Evolutionary conservation across 768 basidiomycete species (phyloP).

Genomic region (Mycena amicta): DNA sequence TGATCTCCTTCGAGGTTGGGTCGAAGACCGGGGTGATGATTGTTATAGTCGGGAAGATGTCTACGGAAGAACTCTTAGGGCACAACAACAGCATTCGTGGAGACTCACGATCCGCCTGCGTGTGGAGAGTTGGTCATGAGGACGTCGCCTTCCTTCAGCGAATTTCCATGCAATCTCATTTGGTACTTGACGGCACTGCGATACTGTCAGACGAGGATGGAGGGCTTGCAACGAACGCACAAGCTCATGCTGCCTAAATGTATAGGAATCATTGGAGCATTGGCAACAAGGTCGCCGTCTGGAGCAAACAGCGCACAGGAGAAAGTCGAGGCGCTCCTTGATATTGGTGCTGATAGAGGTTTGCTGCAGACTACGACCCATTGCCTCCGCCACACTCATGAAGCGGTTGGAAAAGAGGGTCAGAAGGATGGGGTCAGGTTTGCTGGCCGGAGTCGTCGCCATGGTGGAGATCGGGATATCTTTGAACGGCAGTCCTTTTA

Average conservation of each 20-base stretch:
- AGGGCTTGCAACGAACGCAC: slow-evolving; percentile 48
- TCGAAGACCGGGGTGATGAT: slow-evolving; percentile 92
- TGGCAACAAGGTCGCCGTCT: slow-evolving; percentile 93
- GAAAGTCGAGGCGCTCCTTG: slow-evolving; percentile 93
- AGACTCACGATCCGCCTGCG: slow-evolving; percentile 82
- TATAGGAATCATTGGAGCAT: slow-evolving; percentile 90
- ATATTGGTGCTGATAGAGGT: slow-evolving; percentile 94
- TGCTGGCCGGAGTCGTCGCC: slow-evolving; percentile 34
- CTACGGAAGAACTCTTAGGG: slow-evolving; percentile 8
- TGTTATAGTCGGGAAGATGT: slow-evolving; percentile 87
- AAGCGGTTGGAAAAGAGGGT: slow-evolving; percentile 95
- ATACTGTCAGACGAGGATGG: neutral
- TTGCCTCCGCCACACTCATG: slow-evolving; percentile 97
- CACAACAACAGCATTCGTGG: slow-evolving; percentile 11
- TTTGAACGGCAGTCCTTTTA: neutral
- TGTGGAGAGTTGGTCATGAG: slow-evolving; percentile 90
- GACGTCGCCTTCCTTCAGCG: slow-evolving; percentile 87
- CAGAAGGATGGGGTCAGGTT: slow-evolving; percentile 83
- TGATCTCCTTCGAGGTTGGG: slow-evolving; percentile 64
- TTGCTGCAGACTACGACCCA: slow-evolving; percentile 89
- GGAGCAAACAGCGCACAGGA: slow-evolving; percentile 94
- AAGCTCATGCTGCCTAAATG: slow-evolving; percentile 91
- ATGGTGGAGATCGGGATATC: neutral
- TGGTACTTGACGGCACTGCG: slow-evolving; percentile 84
- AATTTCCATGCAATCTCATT: slow-evolving; percentile 72